Evolutionary conservation across 2,329 filamentous ascomycete species (phyloP).

Genomic region (Xylaria sp.): DNA sequence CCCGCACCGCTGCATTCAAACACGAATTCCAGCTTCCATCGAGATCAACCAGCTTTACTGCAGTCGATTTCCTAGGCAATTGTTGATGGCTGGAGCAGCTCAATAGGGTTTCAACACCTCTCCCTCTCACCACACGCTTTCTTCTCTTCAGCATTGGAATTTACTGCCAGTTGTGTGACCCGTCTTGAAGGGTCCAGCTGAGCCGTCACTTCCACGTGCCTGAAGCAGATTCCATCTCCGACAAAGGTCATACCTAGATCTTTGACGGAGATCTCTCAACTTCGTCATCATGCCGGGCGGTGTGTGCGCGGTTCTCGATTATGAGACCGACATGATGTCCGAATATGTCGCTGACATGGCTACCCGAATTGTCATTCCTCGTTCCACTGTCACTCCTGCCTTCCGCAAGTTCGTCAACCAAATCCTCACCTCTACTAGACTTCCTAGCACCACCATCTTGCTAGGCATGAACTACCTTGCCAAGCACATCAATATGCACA

Average conservation of each 20-base stretch:
- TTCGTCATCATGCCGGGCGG: conserved; percentile 75
- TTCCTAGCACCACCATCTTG: conserved; percentile 91
- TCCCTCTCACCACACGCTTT: conserved; percentile 35
- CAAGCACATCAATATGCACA: conserved; percentile 81
- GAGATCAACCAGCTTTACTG: neutral
- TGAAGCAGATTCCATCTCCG: conserved; percentile 54
- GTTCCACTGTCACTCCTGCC: conserved; percentile 68
- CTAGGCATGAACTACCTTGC: conserved; percentile 91
- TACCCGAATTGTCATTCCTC: conserved; percentile 66
- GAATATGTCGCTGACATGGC: conserved; percentile 95
- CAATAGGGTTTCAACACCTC: conserved; percentile 51
- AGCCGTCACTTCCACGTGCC: conserved; percentile 52
- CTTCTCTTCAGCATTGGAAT: conserved; percentile 55
- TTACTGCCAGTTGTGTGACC: conserved; percentile 47
- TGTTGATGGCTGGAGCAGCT: conserved; percentile 53
- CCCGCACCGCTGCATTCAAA: neutral
- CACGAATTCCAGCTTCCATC: neutral
- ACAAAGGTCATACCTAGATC: conserved; percentile 47
- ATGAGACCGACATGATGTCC: conserved; percentile 95
- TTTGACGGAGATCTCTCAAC: conserved; percentile 47
- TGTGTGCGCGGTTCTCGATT: conserved; percentile 93
- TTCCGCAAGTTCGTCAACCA: conserved; percentile 94
- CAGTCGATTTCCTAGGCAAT: conserved; percentile 5
- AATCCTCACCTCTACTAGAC: conserved; percentile 87
- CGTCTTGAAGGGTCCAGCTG: conserved; percentile 42